phyloP scores from a whole-genome alignment of 176 grass and related monocot genomes.

The Zea luxurians region DNA sequence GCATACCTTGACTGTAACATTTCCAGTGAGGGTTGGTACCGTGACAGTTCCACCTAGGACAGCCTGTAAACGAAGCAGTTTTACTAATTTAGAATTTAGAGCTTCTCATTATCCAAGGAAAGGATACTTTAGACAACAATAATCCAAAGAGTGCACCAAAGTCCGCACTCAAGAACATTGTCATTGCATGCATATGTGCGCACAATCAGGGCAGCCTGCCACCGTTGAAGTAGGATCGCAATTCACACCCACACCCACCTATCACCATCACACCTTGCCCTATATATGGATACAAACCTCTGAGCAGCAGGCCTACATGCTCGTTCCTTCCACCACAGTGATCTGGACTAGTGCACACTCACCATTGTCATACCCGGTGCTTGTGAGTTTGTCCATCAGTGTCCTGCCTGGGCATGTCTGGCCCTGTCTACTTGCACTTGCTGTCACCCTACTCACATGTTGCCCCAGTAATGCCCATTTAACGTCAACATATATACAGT shows the following conservation, averaged over 20 bases:
- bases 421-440: not conserved
- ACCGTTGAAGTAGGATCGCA: not conserved
- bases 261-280: not conserved
- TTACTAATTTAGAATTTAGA: constrained; percentile 21
- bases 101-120: constrained; percentile 12
- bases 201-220: not conserved
- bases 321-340: not conserved
- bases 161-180: not conserved
- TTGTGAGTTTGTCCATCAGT: not conserved
- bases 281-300: not conserved
- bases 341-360: not conserved
- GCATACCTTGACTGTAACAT: constrained; percentile 84
- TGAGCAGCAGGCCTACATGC: not conserved
- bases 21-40: constrained; percentile 84
- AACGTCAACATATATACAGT: not conserved
- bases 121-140: not conserved
- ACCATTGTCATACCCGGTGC: not conserved
- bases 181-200: not conserved
- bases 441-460: not conserved
- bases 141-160: not conserved
- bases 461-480: not conserved
- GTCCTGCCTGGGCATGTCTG: not conserved
- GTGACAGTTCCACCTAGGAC: constrained; percentile 73
- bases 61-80: constrained; percentile 61
- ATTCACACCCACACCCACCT: not conserved